Conservation (phyloP, 768 basidiomycete species). For the Trametes sanguinea region DNA sequence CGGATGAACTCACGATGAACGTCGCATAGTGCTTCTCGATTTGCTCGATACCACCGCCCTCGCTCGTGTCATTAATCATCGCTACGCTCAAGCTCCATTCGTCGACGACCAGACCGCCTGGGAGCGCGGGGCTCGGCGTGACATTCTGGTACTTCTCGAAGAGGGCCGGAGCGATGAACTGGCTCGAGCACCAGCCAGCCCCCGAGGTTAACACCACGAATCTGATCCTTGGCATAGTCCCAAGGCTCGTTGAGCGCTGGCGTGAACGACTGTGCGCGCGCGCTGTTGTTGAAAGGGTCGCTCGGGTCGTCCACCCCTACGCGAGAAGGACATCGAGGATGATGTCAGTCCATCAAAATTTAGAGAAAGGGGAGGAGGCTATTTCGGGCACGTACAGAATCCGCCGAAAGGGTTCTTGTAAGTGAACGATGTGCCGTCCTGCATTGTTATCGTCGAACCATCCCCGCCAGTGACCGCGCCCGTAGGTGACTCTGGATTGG, state of each 20-base stretch:
- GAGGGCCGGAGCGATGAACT: conserved; percentile 68
- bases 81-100: conserved; percentile 70
- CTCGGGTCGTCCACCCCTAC: conserved; percentile 69
- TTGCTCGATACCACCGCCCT: conserved; percentile 60
- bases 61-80: conserved; percentile 62
- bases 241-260: conserved; percentile 79
- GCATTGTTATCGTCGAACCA: conserved; percentile 61
- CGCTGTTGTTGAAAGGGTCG: conserved; percentile 76
- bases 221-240: conserved; percentile 63
- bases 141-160: conserved; percentile 60
- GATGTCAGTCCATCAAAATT: conserved; percentile 12
- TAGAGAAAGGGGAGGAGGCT: neutral
- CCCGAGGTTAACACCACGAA: conserved; percentile 73
- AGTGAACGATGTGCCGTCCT: conserved; percentile 69
- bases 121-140: conserved; percentile 22
- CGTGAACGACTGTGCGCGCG: conserved; percentile 78
- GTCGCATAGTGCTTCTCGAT: conserved; percentile 82
- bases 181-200: conserved; percentile 83
- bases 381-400: conserved; percentile 49
- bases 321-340: neutral
- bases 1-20: conserved; percentile 64
- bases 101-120: conserved; percentile 46
- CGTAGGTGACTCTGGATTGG: conserved; percentile 30
- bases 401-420: conserved; percentile 80
- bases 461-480: conserved; percentile 56